Evolutionary conservation across 371 early-diverging fungal genomes (phyloP), one percentile per base, ranked within the genome.

Genomic region (Haplosporangium sp.): DNA sequence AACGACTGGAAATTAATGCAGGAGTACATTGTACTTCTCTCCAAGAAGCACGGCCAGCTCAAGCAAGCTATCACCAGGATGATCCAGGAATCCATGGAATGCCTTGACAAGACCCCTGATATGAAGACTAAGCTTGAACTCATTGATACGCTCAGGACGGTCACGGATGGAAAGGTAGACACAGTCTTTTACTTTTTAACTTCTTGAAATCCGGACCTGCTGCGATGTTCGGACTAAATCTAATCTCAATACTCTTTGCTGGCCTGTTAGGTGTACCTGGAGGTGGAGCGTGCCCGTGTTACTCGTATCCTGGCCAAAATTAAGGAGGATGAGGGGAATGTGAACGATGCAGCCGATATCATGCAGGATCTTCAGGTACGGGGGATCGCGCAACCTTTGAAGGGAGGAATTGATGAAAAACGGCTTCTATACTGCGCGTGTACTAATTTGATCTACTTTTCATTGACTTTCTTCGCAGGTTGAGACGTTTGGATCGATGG

Each of bases 401-500:
- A 11, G n/a, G 42, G 11, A n/a, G 29, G 2, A 29, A 4, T 29
- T 29, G 29, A 29, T 29, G 29, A 29, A 29, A 29, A 29, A 4
- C 29, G 29, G 29, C 4, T 29, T 29, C 29, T 29, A 29, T 29
- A 29, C 29, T 29, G 29, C 29, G 29, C 29, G 29, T 29, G 29
- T 29, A 29, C 21, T 41, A 14, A 36, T 36, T 21, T 36, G 38
- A 47, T 46, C 38, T 11, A 10, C 18, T 36, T 67, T 47, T 52
- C 10, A 20, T 43, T 63, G 56, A 12, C 40, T 55, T 61, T 36
- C n/a, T 18, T 58, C 38, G 40, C 71, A 92, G 90, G 97, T 98
- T 16, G 99, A 99, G 83, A 99, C 99, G 5, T 98, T 95, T 83
- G 99, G 99, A 36, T 96, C 97, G 6, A 96, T 99, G 97, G 97